A percentile compares a stretch with the other conserved stretches of the same genome.
These are phyloP conservation scores for Synchytrium microbalum DNA, from an alignment of 371 early-diverging fungal genomes.

Conservation along the genomic window DNA sequence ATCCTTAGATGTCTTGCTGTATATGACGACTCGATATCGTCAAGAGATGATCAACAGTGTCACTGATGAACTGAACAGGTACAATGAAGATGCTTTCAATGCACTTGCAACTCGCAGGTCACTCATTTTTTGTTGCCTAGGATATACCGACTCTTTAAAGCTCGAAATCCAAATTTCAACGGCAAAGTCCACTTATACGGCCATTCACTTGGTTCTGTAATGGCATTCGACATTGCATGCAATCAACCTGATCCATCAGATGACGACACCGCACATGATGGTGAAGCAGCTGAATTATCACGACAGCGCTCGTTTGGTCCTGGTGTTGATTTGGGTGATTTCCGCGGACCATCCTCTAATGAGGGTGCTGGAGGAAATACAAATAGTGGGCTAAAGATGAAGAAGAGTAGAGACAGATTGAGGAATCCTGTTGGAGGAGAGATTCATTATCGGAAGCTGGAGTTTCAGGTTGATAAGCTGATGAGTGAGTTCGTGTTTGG, in stretches of 20 bases:
- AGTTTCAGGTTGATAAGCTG: constrained; percentile 36
- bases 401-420: constrained; percentile 9
- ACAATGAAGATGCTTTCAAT: no score
- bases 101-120: no score
- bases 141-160: constrained; percentile 55
- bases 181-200: constrained; percentile 72
- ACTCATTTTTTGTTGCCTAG: no score
- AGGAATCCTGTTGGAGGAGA: constrained; percentile 3
- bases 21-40: constrained; percentile 73
- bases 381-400: constrained; percentile 20
- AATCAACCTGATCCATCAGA: constrained; percentile 37
- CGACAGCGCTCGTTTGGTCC: background rate
- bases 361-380: constrained; percentile 29
- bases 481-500: constrained; percentile 22
- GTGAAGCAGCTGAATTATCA: background rate
- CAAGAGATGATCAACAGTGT: constrained; percentile 70
- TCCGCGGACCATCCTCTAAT: constrained; percentile 20
- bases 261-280: background rate
- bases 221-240: constrained; percentile 70
- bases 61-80: constrained; percentile 65
- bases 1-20: constrained; percentile 44
- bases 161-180: constrained; percentile 66
- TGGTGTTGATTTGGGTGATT: no score
- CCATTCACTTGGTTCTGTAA: constrained; percentile 70
- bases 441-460: constrained; percentile 24